Base-by-base conservation (phyloP, 2,329 filamentous ascomycete genomes). In the Diaporthe sp. region DNA sequence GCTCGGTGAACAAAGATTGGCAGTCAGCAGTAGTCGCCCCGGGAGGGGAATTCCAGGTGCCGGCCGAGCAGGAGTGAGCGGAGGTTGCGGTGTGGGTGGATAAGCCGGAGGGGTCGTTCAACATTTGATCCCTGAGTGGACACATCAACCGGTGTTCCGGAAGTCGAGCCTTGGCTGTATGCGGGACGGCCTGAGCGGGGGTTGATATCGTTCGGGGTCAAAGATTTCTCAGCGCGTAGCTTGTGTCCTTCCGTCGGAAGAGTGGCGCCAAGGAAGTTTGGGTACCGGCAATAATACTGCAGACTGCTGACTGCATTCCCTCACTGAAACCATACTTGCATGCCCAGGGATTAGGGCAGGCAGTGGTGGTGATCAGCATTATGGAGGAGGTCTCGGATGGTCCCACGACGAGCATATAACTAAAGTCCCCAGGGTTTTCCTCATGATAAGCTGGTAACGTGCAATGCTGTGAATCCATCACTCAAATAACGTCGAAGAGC, bases 291-390 rank as follows among this genome's bases (percentile, higher is more conserved):
- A 47, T 50, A 25, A 27, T 63, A 1, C 22, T 44, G 59, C 25
- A 63, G 59, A 44, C 47, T 63, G 59, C 59, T 63, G 59, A 63
- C 59, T 63, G 59, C 59, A 63, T 22, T 19, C 59, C 25, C 39
- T 63, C n/a, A 63, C 30, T 63, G 39, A 37, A 32, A 44, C 27
- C 9, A 47, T 44, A n/a, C n/a, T 63, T 32, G 17, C 25, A 44
- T 63, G 59, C 5, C 5, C 59, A 13, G 35, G 59, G 59, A 32
- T 63, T 9, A 63, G 9, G 25, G 22, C 59, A 27, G 37, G 39
- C 39, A 17, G 47, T 63, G 12, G 39, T 47, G 27, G 25, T 30
- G 59, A 63, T 63, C 59, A 17, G 59, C 27, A 63, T 3, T 30
- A 10, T 32, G 27, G 56, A 63, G 5, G 25, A 47, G 27, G 8